Evolutionary conservation across 306 rosid genomes (phyloP).

Genomic region (Morella rubra): DNA sequence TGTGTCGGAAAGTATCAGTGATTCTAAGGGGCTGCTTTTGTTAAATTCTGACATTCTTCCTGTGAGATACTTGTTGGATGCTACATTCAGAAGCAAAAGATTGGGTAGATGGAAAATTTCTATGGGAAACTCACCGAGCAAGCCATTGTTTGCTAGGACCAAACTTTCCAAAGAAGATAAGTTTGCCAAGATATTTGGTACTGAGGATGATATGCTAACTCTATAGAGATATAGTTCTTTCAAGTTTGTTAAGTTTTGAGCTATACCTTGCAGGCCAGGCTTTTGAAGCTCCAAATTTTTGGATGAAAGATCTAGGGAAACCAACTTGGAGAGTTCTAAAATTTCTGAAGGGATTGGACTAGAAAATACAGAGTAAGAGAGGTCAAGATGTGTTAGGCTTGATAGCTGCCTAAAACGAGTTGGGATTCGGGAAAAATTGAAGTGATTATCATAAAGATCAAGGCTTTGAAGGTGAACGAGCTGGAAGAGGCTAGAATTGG

Average conservation of each 20-base stretch:
- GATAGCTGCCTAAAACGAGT: too few relatives aligned
- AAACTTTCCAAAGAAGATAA: background rate
- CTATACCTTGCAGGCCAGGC: background rate
- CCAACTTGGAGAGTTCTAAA: background rate
- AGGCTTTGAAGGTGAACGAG: constrained; percentile 17
- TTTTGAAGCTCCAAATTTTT: background rate
- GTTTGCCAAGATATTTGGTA: background rate
- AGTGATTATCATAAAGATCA: too few relatives aligned
- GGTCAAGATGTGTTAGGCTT: too few relatives aligned
- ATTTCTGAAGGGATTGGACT: background rate
- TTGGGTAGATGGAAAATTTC: background rate
- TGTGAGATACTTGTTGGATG: background rate
- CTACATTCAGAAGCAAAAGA: background rate
- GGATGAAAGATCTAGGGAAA: background rate
- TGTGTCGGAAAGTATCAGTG: accelerated
- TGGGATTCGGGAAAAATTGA: too few relatives aligned
- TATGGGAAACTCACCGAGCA: background rate
- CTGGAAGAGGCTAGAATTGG: background rate
- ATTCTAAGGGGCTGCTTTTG: background rate
- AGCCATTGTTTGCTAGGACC: accelerated
- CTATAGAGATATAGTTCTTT: background rate
- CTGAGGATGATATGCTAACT: background rate
- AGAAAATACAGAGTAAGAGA: background rate
- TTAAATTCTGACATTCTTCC: background rate
- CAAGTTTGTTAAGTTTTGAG: background rate